Conservation (phyloP, 495 filamentous ascomycete genomes). For the Aspergillus asperescens region DNA sequence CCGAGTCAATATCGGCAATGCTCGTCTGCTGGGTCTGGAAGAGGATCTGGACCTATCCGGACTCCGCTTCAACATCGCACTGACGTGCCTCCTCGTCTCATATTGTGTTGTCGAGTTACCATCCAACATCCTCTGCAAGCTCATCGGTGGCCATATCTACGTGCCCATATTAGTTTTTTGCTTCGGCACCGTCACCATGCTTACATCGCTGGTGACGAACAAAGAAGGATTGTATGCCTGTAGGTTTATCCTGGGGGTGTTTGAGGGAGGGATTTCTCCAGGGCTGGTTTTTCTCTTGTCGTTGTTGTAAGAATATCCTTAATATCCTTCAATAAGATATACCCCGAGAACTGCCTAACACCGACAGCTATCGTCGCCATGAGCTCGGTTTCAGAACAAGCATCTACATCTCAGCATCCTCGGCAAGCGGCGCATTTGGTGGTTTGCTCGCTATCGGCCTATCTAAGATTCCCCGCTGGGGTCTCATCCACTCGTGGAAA, state of each 20-base stretch:
- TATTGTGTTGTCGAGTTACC: slow-evolving; percentile 4
- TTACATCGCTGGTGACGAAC: not conserved
- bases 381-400: slow-evolving; percentile 12
- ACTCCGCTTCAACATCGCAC: slow-evolving; percentile 1
- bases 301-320: not conserved
- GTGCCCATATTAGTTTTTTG: not conserved
- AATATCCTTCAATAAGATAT: not conserved
- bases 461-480: slow-evolving; percentile 7
- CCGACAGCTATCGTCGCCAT: slow-evolving; percentile 7
- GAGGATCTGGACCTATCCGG: slow-evolving; percentile 7
- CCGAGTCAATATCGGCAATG: slow-evolving; percentile 39
- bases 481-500: slow-evolving; percentile 6
- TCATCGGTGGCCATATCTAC: slow-evolving; percentile 2
- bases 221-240: not conserved
- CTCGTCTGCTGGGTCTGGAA: slow-evolving; percentile 1
- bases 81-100: slow-evolving; percentile 1
- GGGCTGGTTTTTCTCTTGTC: slow-evolving; percentile 4
- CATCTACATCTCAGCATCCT: slow-evolving; percentile 11
- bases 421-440: slow-evolving; percentile 9
- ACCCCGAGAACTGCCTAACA: not conserved
- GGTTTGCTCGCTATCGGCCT: slow-evolving; percentile 8
- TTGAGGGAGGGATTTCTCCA: slow-evolving; percentile 3
- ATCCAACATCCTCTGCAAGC: slow-evolving; percentile 3
- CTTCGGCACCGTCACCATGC: not conserved
- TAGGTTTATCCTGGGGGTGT: not conserved